Percentiles rank a stretch among this genome's conserved stretches.
Evolutionary conservation across 371 early-diverging fungal genomes (phyloP).

Genomic region (Lichtheimia ornata): DNA sequence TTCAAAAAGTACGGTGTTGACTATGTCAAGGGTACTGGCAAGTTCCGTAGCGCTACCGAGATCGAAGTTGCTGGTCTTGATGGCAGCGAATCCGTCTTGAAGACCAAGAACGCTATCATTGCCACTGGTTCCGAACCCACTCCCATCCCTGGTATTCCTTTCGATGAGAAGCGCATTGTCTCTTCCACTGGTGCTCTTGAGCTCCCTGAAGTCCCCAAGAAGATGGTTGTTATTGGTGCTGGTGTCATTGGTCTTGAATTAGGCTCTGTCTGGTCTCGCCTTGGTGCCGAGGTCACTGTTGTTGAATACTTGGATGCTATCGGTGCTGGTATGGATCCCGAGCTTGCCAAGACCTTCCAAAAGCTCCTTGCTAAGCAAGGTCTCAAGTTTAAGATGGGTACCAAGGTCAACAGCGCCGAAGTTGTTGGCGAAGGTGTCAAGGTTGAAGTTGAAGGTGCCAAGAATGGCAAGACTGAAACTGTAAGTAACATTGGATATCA

Average conservation of each 20-base stretch:
- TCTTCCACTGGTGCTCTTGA: conserved; percentile 97
- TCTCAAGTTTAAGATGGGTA: conserved; percentile 96
- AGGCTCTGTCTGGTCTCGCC: conserved; percentile 96
- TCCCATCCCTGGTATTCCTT: conserved; percentile 90
- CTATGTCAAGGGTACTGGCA: conserved; percentile 93
- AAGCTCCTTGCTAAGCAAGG: conserved; percentile 92
- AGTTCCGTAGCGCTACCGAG: conserved; percentile 76
- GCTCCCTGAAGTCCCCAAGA: conserved; percentile 91
- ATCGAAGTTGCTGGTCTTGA: conserved; percentile 81
- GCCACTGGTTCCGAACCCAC: conserved; percentile 97
- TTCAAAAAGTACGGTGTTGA: conserved; percentile 97
- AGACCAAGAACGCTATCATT: conserved; percentile 95
- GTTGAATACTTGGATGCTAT: conserved; percentile 94
- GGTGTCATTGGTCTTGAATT: conserved; percentile 99
- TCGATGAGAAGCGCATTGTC: conserved; percentile 95
- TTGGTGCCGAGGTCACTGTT: conserved; percentile 95
- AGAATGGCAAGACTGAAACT: conserved; percentile 79
- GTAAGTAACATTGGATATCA: conserved; percentile 41
- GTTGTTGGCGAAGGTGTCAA: conserved; percentile 82
- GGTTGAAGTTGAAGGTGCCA: conserved; percentile 90
- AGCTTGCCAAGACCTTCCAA: conserved; percentile 93
- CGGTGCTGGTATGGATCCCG: conserved; percentile 97
- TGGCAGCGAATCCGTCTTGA: conserved; percentile 70
- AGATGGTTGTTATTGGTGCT: conserved; percentile 98
- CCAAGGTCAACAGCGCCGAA: conserved; percentile 92